These are phyloP conservation scores for Primulina eburnea DNA, from an alignment of 257 asterid species.

Conservation along the genomic window DNA sequence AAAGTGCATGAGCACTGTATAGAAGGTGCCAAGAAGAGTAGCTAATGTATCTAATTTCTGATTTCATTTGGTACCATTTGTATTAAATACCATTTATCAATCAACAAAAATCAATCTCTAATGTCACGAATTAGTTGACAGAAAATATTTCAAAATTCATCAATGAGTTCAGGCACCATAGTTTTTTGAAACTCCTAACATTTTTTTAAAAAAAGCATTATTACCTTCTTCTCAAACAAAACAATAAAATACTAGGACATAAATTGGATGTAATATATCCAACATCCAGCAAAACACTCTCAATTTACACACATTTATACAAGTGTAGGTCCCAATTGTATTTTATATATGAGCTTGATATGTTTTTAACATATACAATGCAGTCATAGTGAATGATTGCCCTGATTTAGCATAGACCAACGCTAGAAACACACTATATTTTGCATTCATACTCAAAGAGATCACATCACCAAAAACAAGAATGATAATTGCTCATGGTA, in stretches of 20 bases:
- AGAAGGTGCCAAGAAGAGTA: conserved; percentile 2
- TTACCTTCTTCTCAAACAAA: background rate
- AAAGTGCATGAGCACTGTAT: conserved; percentile 14
- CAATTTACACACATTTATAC: background rate
- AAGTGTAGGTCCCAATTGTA: background rate
- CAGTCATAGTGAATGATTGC: background rate
- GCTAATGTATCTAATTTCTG: background rate
- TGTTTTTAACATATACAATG: background rate
- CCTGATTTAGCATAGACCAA: background rate
- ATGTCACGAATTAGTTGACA: background rate
- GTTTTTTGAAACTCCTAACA: conserved; percentile 1
- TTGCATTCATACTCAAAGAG: conserved; percentile 10
- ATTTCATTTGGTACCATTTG: conserved; percentile 15
- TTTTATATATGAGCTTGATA: background rate
- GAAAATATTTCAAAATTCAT: background rate
- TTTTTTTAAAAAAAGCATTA: background rate
- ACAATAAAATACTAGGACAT: background rate
- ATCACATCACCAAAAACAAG: conserved; percentile 9
- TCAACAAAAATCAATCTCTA: background rate
- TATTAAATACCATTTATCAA: no score
- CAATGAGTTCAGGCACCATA: background rate
- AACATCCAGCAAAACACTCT: background rate
- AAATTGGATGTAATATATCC: background rate
- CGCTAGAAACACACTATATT: background rate
- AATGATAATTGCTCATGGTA: conserved; percentile 3